Base-by-base conservation (phyloP, 164 flowering plant species). In the Kalanchoe fedtschenkoi region DNA sequence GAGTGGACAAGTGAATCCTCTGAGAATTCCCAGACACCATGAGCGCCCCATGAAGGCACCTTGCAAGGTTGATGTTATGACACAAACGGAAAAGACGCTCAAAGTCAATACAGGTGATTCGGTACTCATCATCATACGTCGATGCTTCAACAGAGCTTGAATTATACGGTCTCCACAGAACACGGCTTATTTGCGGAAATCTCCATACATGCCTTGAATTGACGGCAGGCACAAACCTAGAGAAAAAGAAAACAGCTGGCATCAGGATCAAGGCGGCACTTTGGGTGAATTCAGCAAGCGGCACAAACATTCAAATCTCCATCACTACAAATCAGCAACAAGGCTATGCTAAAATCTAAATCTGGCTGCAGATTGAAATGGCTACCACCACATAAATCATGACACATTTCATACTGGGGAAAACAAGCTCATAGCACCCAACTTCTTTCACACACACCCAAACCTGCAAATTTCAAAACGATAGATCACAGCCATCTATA, bases 1-100 rank as follows among this genome's bases (percentile, higher is more conserved):
- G 78, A n/a, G 87, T 72, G 51, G 83, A 63, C 57, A 78, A 34
- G 67, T 74, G 77, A 55, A 71, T 56, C 65, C 72, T 72, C 17
- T 60, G 66, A 15, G 76, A 69, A 60, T 65, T 78, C 16, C 89
- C 91, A 0, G 80, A 74, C 5, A 79, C 87, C 65, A 83, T 38
- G 58, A 86, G 80, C 57, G 75, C 70, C 2, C 85, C 82, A 65
- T 89, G 93, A 46, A 80, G 72, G 38, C 78, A 56, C 71, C 74
- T 83, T 54, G 79, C 79, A 65, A 54, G 71, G 44, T 66, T 62
- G 47, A 70, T 15, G 38, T 69, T 77, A 33, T 67, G 70, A 80
- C 87, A 81, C 10, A 75, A 75, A 21, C 24, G 56, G 69, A 88
- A 78, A 19, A 82, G 61, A 62, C 58, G 34, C 51, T 78, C 72